Evolutionary conservation across 2,329 filamentous ascomycete genomes (phyloP).

Genomic region (Drechslerella dactyloides): DNA sequence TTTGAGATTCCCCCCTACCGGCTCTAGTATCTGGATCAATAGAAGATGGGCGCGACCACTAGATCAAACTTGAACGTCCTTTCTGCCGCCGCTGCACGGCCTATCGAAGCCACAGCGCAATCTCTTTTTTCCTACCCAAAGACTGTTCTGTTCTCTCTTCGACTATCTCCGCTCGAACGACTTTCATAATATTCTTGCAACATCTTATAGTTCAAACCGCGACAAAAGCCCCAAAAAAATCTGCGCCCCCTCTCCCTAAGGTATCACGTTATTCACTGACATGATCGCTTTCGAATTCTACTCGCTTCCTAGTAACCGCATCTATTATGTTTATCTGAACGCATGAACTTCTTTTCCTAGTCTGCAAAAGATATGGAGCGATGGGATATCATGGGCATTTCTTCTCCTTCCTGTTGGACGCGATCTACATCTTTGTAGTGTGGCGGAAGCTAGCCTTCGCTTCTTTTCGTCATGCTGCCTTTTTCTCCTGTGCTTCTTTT

Average conservation of each 20-base stretch:
- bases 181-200: slow-evolving; percentile 26
- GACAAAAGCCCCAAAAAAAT: slow-evolving; percentile 27
- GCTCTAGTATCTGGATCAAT: slow-evolving; percentile 5
- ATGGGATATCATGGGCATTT: slow-evolving; percentile 51
- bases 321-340: slow-evolving; percentile 49
- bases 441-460: background rate
- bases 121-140: slow-evolving; percentile 13
- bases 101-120: background rate
- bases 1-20: background rate
- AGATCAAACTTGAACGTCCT: background rate
- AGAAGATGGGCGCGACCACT: background rate
- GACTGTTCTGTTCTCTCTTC: slow-evolving; percentile 21
- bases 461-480: slow-evolving; percentile 11
- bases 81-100: background rate
- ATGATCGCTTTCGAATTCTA: slow-evolving; percentile 10
- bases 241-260: background rate
- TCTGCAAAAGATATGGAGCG: slow-evolving; percentile 51
- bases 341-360: slow-evolving; percentile 43
- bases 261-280: slow-evolving; percentile 3
- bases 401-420: slow-evolving; percentile 12
- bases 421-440: slow-evolving; percentile 12
- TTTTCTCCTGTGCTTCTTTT: slow-evolving; percentile 3
- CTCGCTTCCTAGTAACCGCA: slow-evolving; percentile 30
- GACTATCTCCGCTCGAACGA: slow-evolving; percentile 36
- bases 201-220: slow-evolving; percentile 12